Percentiles rank a stretch among this genome's conserved stretches.
phyloP scores from a whole-genome alignment of 2,329 filamentous ascomycete species.

The Pseudogymnoascus sp. region DNA sequence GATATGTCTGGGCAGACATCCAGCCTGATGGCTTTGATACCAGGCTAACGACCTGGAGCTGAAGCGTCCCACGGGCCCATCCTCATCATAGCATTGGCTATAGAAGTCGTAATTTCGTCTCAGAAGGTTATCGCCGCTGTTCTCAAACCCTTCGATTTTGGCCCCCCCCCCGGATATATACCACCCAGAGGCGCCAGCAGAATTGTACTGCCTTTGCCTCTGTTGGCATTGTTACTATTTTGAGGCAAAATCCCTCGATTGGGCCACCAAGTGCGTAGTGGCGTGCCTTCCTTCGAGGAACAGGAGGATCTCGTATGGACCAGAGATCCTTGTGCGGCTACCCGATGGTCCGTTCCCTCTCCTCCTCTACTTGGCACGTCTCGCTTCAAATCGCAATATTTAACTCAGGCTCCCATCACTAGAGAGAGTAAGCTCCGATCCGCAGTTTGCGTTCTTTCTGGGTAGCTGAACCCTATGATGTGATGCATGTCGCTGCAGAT shows the following conservation, averaged over 20 bases:
- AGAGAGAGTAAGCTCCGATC: background rate
- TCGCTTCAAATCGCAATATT: background rate
- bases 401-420: background rate
- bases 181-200: background rate
- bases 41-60: background rate
- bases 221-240: background rate
- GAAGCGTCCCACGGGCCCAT: background rate
- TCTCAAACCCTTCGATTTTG: background rate
- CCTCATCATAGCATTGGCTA: background rate
- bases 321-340: background rate
- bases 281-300: background rate
- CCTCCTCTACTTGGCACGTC: background rate
- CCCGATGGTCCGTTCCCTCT: background rate
- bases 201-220: background rate
- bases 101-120: background rate
- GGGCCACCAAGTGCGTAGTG: background rate
- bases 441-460: background rate
- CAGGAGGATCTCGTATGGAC: background rate
- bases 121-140: background rate
- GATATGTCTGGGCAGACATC: background rate
- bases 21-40: background rate
- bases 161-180: background rate
- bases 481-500: background rate
- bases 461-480: background rate
- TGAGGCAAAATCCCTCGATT: background rate